Evolutionary conservation across 192 early-diverging fungal species (phyloP).

Genomic region (Dissophora globulifera): DNA sequence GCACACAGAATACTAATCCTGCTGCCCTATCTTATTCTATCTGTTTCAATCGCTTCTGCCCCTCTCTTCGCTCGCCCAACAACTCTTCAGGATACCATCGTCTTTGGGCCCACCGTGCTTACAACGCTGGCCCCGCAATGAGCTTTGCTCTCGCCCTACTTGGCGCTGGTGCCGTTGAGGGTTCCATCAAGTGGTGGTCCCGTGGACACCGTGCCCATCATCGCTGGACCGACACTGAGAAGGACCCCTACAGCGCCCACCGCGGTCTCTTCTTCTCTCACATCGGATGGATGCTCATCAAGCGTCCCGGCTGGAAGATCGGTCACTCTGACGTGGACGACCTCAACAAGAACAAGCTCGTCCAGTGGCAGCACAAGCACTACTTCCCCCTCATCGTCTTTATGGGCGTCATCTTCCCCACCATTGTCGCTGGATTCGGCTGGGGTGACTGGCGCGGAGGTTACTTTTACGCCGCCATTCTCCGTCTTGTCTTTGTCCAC

Average conservation of each 20-base stretch:
- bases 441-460: constrained; percentile 87
- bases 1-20: too few relatives aligned
- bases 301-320: constrained; percentile 75
- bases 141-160: constrained; percentile 72
- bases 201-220: constrained; percentile 90
- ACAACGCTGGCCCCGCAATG: constrained; percentile 70
- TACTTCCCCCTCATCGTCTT: constrained; percentile 76
- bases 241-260: constrained; percentile 85
- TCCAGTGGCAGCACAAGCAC: constrained; percentile 82
- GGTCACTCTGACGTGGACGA: constrained; percentile 87
- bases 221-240: constrained; percentile 86
- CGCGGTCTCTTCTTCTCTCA: constrained; percentile 86
- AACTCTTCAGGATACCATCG: constrained; percentile 90
- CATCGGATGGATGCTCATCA: constrained; percentile 88
- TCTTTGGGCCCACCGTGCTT: constrained; percentile 83
- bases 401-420: constrained; percentile 85
- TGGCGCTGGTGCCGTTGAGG: constrained; percentile 80
- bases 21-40: too few relatives aligned
- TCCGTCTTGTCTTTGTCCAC: constrained; percentile 82
- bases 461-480: constrained; percentile 79
- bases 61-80: too few relatives aligned
- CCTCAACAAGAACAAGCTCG: constrained; percentile 76
- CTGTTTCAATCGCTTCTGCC: too few relatives aligned
- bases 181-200: constrained; percentile 89
- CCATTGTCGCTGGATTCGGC: constrained; percentile 82